A percentile compares a stretch with the other conserved stretches of the same genome.
Evolutionary conservation across 2,329 filamentous ascomycete genomes (phyloP).

Genomic region (Neofusicoccum umdonicola): DNA sequence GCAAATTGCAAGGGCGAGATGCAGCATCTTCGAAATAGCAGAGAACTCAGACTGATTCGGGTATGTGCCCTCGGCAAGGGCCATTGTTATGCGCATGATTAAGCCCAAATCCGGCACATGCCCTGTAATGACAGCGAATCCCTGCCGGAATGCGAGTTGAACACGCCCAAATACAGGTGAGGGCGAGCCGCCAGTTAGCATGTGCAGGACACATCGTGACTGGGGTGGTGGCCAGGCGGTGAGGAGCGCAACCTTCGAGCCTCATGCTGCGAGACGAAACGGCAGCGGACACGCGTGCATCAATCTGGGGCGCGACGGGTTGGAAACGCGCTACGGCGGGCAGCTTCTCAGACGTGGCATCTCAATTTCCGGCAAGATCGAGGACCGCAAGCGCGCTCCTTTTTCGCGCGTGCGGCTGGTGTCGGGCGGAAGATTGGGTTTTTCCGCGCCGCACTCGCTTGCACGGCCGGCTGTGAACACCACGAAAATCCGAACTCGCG

Average conservation of each 20-base stretch:
- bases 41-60: too few species aligned
- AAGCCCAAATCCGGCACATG: too few species aligned
- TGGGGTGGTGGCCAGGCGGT: neutral
- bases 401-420: constrained; percentile 6
- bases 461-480: constrained; percentile 10
- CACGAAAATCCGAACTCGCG: constrained; percentile 15
- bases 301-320: neutral
- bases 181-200: neutral
- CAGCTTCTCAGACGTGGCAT: neutral
- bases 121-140: too few species aligned
- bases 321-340: neutral
- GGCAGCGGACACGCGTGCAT: neutral
- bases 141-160: too few species aligned
- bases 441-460: constrained; percentile 10
- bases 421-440: neutral
- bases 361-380: neutral
- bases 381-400: constrained; percentile 2
- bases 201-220: neutral
- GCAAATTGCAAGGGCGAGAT: too few species aligned
- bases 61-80: too few species aligned
- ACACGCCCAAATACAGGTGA: neutral
- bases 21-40: too few species aligned
- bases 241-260: neutral
- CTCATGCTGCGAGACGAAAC: neutral
- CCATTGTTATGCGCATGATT: too few species aligned